Percentiles rank a stretch among this genome's conserved stretches.
phyloP scores from a whole-genome alignment of 148 eudicot species.

The Pouteria glomerata region DNA sequence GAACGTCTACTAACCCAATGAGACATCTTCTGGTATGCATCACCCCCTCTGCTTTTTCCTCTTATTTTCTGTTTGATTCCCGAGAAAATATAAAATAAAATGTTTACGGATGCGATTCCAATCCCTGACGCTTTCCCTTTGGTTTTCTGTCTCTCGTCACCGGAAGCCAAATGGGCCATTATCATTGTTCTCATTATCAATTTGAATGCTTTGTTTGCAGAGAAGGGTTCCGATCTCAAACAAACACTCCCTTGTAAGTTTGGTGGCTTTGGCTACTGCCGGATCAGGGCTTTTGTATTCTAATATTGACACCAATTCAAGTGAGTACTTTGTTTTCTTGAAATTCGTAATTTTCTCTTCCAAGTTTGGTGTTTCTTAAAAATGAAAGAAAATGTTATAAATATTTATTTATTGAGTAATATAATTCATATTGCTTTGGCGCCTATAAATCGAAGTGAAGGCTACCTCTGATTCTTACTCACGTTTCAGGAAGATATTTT shows the following conservation, averaged over 20 bases:
- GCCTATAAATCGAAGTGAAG: too few species aligned
- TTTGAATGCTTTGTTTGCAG: constrained; percentile 28
- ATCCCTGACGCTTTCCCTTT: too few species aligned
- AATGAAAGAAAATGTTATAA: not conserved
- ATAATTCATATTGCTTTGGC: too few species aligned
- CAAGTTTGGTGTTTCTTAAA: not conserved
- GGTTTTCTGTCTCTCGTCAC: not conserved
- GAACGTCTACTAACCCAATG: constrained; percentile 1
- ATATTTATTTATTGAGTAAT: too few species aligned
- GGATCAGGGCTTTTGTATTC: constrained; percentile 54
- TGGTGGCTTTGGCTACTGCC: constrained; percentile 45
- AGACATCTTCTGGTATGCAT: constrained; percentile 27
- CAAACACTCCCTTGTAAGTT: constrained; percentile 32
- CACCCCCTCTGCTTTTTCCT: not conserved
- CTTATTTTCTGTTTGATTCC: not conserved
- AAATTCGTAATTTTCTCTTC: not conserved
- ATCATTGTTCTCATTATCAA: not conserved
- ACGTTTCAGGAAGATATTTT: too few species aligned
- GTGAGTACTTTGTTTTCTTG: constrained; percentile 31
- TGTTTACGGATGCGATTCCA: not conserved
- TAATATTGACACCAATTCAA: constrained; percentile 23
- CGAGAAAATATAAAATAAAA: not conserved
- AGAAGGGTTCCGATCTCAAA: constrained; percentile 26
- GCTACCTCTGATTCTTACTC: too few species aligned
- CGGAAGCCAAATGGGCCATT: too few species aligned